These are phyloP conservation scores for Cercospora beticola DNA, from an alignment of 2,329 filamentous ascomycete genomes.

Conservation along the genomic window DNA sequence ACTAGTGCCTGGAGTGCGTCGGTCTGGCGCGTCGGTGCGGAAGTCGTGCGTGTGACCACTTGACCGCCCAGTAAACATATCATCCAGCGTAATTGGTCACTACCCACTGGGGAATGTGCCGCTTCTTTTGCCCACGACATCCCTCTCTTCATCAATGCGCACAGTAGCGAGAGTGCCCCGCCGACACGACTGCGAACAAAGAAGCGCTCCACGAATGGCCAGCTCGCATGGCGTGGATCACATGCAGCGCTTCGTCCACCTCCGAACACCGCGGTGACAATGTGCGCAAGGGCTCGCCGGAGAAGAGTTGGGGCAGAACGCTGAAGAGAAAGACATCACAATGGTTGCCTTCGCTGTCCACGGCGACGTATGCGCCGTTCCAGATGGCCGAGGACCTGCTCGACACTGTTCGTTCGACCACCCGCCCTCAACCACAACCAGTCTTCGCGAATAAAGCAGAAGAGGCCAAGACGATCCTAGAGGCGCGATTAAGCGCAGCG, in stretches of 20 bases:
- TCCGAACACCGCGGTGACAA: conserved; percentile 1
- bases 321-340: neutral
- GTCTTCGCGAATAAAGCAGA: conserved; percentile 1
- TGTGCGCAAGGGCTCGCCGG: neutral
- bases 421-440: neutral
- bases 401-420: conserved; percentile 9
- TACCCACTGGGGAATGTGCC: neutral
- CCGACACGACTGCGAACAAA: neutral
- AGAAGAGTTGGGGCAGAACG: neutral
- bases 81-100: neutral
- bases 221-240: conserved; percentile 13
- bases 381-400: conserved; percentile 20
- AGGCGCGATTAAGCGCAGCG: conserved; percentile 18
- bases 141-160: neutral
- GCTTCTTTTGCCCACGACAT: neutral
- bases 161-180: neutral
- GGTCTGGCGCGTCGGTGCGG: neutral
- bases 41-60: conserved; percentile 6
- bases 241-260: conserved; percentile 4
- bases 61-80: conserved; percentile 4
- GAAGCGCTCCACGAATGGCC: conserved; percentile 8
- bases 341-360: conserved; percentile 10
- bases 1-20: neutral
- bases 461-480: conserved; percentile 12
- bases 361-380: conserved; percentile 17